Evolutionary conservation across 306 rosid species (phyloP), one percentile per base, ranked within the genome.

Genomic region (Benincasa hispida): DNA sequence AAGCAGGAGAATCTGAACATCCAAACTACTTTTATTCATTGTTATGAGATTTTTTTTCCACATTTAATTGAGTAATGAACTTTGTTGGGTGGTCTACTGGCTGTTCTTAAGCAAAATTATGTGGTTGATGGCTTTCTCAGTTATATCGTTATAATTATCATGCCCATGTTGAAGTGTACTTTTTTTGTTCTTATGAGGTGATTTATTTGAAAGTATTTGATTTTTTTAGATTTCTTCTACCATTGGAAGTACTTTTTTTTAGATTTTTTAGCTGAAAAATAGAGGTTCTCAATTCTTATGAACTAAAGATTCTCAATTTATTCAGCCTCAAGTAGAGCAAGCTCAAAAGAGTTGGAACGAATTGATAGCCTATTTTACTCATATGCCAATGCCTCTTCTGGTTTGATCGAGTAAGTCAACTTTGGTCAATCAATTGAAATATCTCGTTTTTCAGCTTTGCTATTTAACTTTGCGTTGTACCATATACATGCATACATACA

Each of bases 311-410:
- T 73, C 72, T 61, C 35, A 48, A 72, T 72, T 68, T 83, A 74
- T 83, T 10, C 96, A 95, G 99, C 98, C 53, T 88, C 96, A 34
- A 83, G 92, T 86, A 92, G 91, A 89, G 93, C 97, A 41, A 88
- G 87, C 81, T 76, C 91, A 6, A 95, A 92, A 84, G 98, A 92
- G 86, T 79, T 82, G 69, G 99, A 95, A 77, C 86, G 96, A 70
- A 90, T 95, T 24, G 98, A 95, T 65, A 84, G 60, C 70, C 79
- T 95, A 39, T 95, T 88, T 66, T 81, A 87, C 83, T 58, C 91
- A 8, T 95, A 89, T 83, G 97, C 93, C 65, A 89, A 86, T 90
- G 89, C 79, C 25, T 81, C 99, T 83, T 85, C 93, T 60, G 89
- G 91, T 62, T 47, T 88, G 88, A 95, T 95, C 76, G 99, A 92